These are phyloP conservation scores for Corymbia maculata DNA, from an alignment of 345 rosid genomes.

Conservation along the genomic window DNA sequence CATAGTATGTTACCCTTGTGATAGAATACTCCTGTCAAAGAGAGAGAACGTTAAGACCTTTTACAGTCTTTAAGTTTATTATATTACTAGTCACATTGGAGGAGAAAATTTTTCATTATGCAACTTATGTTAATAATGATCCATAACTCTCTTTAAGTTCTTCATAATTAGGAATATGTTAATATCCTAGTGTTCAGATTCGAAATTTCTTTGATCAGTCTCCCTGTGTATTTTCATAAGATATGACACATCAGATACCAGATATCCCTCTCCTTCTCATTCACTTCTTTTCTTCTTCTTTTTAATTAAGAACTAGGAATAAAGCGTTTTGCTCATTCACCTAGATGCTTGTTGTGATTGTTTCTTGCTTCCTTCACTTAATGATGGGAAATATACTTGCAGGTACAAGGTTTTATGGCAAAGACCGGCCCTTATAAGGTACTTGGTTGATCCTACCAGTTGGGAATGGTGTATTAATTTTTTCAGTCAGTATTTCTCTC, in stretches of 20 bases:
- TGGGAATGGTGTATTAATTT: not conserved
- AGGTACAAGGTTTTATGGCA: constrained; percentile 43
- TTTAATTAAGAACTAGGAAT: not conserved
- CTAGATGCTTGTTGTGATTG: not conserved
- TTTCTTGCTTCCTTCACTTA: not conserved
- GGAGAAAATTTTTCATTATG: not conserved
- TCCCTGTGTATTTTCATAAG: not conserved
- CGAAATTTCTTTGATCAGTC: not conserved
- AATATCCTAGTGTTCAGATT: not conserved
- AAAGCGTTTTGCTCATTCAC: not conserved
- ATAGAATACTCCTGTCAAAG: not conserved
- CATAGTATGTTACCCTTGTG: not conserved
- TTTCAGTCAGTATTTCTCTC: not conserved
- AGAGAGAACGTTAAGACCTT: not conserved
- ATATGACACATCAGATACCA: not conserved
- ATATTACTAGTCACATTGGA: not conserved
- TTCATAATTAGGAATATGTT: not conserved
- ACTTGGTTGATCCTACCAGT: not conserved
- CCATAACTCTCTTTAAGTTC: not conserved
- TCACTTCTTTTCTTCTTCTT: not conserved
- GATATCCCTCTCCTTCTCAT: not conserved
- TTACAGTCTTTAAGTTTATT: not conserved
- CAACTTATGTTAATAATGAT: not conserved
- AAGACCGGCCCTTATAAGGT: constrained; percentile 68
- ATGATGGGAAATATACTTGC: constrained; percentile 8